phyloP scores from a whole-genome alignment of 23 red algal genomes.

The Chondrus crispus region DNA sequence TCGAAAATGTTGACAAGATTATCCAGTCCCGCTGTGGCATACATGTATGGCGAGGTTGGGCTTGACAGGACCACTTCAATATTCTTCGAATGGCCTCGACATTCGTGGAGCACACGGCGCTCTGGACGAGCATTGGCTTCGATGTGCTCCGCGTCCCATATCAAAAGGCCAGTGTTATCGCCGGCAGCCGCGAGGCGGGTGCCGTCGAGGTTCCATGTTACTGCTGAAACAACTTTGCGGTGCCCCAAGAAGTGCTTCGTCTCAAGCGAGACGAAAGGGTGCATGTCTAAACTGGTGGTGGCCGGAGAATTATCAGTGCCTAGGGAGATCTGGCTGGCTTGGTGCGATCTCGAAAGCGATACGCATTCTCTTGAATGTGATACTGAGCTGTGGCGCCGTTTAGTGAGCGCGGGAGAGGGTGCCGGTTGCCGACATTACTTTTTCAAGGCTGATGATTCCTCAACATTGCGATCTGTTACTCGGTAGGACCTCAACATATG shows the following conservation, averaged over 20 bases:
- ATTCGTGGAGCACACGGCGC: conserved; percentile 31
- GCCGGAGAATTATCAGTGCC: too few species aligned
- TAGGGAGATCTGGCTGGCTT: too few species aligned
- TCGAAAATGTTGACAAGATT: conserved; percentile 35
- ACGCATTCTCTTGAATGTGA: too few species aligned
- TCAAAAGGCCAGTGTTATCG: conserved; percentile 36
- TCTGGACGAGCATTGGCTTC: conserved; percentile 27
- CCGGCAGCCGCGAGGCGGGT: conserved; percentile 44
- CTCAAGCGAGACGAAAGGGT: background rate
- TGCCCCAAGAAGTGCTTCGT: conserved; percentile 47
- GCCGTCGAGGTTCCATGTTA: conserved; percentile 56
- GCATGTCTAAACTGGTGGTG: background rate
- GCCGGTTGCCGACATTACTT: too few species aligned
- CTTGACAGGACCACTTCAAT: conserved; percentile 21
- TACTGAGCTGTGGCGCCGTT: too few species aligned
- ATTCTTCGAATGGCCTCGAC: conserved; percentile 34
- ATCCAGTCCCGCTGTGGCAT: conserved; percentile 47
- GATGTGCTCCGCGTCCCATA: conserved; percentile 42
- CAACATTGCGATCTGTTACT: too few species aligned
- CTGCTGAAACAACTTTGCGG: conserved; percentile 21
- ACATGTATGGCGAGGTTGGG: conserved; percentile 46
- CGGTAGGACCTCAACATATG: too few species aligned
- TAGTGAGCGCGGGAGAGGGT: too few species aligned
- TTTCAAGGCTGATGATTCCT: too few species aligned
- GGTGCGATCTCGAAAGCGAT: too few species aligned